phyloP scores from a whole-genome alignment of 306 rosid species.

The Heteromeles arbutifolia region DNA sequence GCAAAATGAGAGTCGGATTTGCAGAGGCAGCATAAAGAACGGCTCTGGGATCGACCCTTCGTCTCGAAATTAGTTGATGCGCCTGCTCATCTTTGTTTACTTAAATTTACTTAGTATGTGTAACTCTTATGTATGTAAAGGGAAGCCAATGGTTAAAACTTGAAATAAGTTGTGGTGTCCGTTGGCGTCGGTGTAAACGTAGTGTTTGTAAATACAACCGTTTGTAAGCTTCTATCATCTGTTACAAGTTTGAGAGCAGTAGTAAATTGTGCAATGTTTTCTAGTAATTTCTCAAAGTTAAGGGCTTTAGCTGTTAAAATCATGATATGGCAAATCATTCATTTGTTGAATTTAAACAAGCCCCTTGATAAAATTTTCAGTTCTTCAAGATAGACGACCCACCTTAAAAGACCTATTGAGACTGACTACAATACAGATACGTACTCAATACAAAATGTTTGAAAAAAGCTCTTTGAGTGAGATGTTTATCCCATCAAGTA shows the following conservation, averaged over 20 bases:
- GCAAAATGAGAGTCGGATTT: slow-evolving; percentile 70
- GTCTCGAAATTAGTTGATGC: background rate
- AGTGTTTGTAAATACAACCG: slow-evolving; percentile 9
- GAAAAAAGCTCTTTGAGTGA: no score
- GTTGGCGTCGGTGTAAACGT: background rate
- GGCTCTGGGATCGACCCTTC: background rate
- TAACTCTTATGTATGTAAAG: background rate
- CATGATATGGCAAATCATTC: no score
- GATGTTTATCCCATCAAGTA: no score
- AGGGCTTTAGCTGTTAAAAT: background rate
- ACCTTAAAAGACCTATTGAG: no score
- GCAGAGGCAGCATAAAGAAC: slow-evolving; percentile 67
- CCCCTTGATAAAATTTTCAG: no score
- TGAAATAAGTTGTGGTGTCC: background rate
- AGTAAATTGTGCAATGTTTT: background rate
- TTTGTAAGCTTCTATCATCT: background rate
- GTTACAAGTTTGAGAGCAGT: background rate
- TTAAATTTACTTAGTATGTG: background rate
- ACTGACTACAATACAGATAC: no score
- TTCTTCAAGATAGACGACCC: no score
- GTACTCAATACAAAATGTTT: no score
- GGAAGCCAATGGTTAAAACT: background rate
- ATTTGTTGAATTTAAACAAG: no score
- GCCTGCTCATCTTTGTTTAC: background rate
- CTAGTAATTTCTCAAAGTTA: background rate